Evolutionary conservation across 1,284 basidiomycete species (phyloP).

Genomic region (Naganishia albida): DNA sequence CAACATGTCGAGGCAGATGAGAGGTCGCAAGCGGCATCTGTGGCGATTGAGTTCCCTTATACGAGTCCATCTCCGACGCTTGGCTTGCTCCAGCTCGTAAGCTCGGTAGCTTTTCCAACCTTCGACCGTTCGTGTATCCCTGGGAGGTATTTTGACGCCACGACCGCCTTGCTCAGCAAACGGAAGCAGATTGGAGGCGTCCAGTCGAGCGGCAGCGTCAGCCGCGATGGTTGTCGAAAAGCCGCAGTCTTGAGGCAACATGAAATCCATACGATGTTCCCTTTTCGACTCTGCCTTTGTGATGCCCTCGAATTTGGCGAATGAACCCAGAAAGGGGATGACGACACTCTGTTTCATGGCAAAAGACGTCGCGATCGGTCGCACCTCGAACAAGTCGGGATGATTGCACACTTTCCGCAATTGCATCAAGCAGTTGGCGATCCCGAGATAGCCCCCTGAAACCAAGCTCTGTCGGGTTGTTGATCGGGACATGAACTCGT

Average conservation of each 20-base stretch:
- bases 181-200: constrained; percentile 70
- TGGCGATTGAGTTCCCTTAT: constrained; percentile 72
- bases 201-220: constrained; percentile 62
- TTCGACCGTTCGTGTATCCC: constrained; percentile 71
- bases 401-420: constrained; percentile 94
- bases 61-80: constrained; percentile 67
- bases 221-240: constrained; percentile 58
- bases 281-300: constrained; percentile 33
- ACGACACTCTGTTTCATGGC: constrained; percentile 67
- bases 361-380: constrained; percentile 90
- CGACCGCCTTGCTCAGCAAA: constrained; percentile 54
- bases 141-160: constrained; percentile 54
- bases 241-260: neutral
- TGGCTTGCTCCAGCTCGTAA: constrained; percentile 62
- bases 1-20: constrained; percentile 69
- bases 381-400: constrained; percentile 91
- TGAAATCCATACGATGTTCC: neutral
- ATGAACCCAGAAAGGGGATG: constrained; percentile 64
- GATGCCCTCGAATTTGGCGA: constrained; percentile 63
- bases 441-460: constrained; percentile 75
- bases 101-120: constrained; percentile 68
- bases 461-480: constrained; percentile 82
- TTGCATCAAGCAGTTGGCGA: constrained; percentile 97
- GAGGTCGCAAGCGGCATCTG: constrained; percentile 66
- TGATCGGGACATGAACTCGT: constrained; percentile 95